Evolutionary conservation across 257 asterid species (phyloP).

Genomic region (Avicennia marina): DNA sequence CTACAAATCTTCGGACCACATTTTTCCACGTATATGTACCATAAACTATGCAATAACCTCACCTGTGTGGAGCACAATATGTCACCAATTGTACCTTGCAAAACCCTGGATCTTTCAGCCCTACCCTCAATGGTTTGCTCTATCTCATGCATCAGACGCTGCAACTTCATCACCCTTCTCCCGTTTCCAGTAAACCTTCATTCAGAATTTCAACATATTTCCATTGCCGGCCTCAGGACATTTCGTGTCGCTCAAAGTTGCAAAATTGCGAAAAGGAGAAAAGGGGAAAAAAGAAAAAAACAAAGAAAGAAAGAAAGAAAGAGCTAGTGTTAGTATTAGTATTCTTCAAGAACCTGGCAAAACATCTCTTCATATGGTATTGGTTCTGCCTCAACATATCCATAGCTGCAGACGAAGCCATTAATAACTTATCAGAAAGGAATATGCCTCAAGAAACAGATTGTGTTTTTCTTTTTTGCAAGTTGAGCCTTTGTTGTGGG

Average conservation of each 20-base stretch:
- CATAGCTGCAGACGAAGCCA: slow-evolving; percentile 52
- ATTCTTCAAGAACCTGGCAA: too few species aligned
- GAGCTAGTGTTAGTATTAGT: too few species aligned
- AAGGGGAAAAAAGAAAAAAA: too few species aligned
- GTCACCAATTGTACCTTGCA: slow-evolving; percentile 66
- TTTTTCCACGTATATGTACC: not conserved
- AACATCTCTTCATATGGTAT: slow-evolving; percentile 66
- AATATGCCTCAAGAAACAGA: not conserved
- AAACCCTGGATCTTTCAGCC: slow-evolving; percentile 50
- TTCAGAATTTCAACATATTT: not conserved
- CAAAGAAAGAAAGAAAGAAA: too few species aligned
- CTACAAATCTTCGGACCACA: too few species aligned
- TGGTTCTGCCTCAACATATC: slow-evolving; percentile 51
- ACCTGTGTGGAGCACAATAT: slow-evolving; percentile 72
- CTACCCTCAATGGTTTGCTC: slow-evolving; percentile 63
- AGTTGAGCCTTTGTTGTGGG: slow-evolving; percentile 23
- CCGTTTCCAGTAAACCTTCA: slow-evolving; percentile 57
- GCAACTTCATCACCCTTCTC: slow-evolving; percentile 61
- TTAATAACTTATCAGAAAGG: slow-evolving; percentile 12
- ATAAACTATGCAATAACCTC: too few species aligned
- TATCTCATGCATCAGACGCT: slow-evolving; percentile 58
- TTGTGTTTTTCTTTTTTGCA: too few species aligned
- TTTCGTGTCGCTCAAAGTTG: not conserved
- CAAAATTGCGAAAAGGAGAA: too few species aligned
- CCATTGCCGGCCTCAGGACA: not conserved